Evolutionary conservation across 176 grass and related monocot species (phyloP), one percentile per base, ranked within the genome.

Genomic region (Puccinellia tenuiflora): DNA sequence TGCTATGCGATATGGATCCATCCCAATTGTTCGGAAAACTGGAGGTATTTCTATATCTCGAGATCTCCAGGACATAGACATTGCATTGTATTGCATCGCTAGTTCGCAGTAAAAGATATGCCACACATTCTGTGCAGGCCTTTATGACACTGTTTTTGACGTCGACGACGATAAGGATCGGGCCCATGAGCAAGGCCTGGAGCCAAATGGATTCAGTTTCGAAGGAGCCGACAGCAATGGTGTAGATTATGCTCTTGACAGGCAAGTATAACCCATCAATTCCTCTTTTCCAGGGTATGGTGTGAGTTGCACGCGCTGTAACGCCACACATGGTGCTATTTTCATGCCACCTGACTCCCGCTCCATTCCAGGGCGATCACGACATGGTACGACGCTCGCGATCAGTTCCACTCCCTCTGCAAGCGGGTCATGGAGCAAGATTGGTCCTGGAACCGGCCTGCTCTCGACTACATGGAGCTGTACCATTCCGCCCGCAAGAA

Each of bases 351-450:
- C 30, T 26, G 60, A 61, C 5, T 1, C n/a, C n/a, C 24, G 34
- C 86, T 84, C 56, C 24, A 88, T 88, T 90, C 67, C 87, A 95
- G 96, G 87, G 96, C 96, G 21, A 85, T 98, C 79, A 83, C 83
- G 29, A 82, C 91, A 72, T 98, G 91, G 90, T 93, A 77, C 2
- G 89, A 98, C 3, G 83, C 79, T 2, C 91, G 91, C 0, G 93
- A 89, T 51, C 85, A 89, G 91, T 88, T 98, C 38, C 46, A 93
- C 83, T 80, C 48, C 22, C 68, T 98, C 56, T 95, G 93, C 89
- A 98, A 93, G 87, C 82, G 83, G 55, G 96, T 92, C 33, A 98
- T 98, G 96, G 89, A 95, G 79, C 96, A 98, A 80, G 96, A 98
- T 60, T 98, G 96, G 96, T 90, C 92, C 7, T 98, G 93, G 96